These are phyloP conservation scores for Zasmidium citrigriseum DNA, from an alignment of 2,329 filamentous ascomycete genomes.

Conservation along the genomic window DNA sequence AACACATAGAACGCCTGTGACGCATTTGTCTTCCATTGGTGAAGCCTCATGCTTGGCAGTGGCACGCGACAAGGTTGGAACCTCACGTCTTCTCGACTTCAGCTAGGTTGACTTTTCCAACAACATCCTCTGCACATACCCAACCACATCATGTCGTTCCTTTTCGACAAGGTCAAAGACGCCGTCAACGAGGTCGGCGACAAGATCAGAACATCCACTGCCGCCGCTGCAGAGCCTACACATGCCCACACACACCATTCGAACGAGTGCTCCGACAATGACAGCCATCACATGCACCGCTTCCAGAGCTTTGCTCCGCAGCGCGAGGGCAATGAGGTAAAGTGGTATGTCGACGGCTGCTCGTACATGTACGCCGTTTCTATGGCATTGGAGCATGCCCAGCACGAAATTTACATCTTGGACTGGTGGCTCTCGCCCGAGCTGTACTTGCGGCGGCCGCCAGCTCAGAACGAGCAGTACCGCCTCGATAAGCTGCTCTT, in stretches of 20 bases:
- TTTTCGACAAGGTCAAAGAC: conserved; percentile 59
- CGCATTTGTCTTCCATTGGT: neutral
- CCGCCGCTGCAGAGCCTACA: conserved; percentile 44
- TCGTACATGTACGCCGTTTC: conserved; percentile 86
- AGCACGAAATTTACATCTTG: conserved; percentile 78
- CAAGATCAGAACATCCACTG: conserved; percentile 50
- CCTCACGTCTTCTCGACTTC: neutral
- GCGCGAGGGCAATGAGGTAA: conserved; percentile 69
- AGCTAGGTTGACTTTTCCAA: neutral
- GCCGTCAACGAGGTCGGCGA: conserved; percentile 53
- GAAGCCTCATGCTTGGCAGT: neutral
- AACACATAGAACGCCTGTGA: neutral
- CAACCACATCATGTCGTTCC: conserved; percentile 27
- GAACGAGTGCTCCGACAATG: conserved; percentile 37
- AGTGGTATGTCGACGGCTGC: conserved; percentile 87
- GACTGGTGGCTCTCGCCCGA: conserved; percentile 81
- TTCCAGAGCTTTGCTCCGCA: conserved; percentile 70
- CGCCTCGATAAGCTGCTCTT: conserved; percentile 80
- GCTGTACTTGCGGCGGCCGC: conserved; percentile 81
- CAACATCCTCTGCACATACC: neutral
- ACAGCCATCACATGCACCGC: conserved; percentile 51
- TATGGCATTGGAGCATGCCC: conserved; percentile 73
- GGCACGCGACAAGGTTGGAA: neutral
- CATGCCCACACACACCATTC: conserved; percentile 50
- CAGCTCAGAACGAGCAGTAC: conserved; percentile 78